Conservation (phyloP, 108 stramenopile species). For the Discostella stelligeroides region DNA sequence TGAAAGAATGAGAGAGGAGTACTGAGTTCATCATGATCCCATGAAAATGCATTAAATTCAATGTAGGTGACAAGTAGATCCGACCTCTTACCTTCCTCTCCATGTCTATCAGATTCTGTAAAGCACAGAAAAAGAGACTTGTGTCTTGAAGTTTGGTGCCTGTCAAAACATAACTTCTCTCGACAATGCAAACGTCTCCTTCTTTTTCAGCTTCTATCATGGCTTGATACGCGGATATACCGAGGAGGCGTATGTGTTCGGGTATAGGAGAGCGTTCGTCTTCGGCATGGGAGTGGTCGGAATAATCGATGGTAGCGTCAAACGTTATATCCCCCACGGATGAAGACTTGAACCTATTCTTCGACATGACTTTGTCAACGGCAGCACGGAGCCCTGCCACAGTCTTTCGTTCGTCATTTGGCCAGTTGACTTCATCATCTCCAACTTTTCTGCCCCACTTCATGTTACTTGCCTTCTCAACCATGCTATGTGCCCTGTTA, state of each 20-base stretch:
- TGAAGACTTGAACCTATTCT: constrained; percentile 9
- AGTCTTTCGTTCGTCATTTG: not conserved
- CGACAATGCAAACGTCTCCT: constrained; percentile 52
- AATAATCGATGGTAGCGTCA: constrained; percentile 7
- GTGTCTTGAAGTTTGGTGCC: constrained; percentile 49
- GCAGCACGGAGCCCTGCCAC: constrained; percentile 13
- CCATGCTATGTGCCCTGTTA: constrained; percentile 12
- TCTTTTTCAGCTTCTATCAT: constrained; percentile 45
- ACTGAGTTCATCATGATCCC: not conserved
- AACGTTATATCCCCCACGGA: constrained; percentile 29
- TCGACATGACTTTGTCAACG: constrained; percentile 31
- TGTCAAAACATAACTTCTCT: constrained; percentile 54
- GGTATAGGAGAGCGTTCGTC: constrained; percentile 11
- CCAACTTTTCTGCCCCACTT: constrained; percentile 12
- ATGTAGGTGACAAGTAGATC: constrained; percentile 3
- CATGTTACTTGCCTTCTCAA: constrained; percentile 11
- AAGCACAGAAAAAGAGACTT: constrained; percentile 50
- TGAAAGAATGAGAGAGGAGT: not conserved
- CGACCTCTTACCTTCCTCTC: constrained; percentile 43
- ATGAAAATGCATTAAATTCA: too few relatives aligned
- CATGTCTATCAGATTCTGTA: constrained; percentile 55
- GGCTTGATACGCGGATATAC: constrained; percentile 36
- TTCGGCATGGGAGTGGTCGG: constrained; percentile 22
- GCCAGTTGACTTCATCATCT: constrained; percentile 1
- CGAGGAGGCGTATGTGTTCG: constrained; percentile 36